A percentile compares a stretch with the other conserved stretches of the same genome.
Conservation (phyloP, 768 basidiomycete species). For the Boletus sensibilis region DNA sequence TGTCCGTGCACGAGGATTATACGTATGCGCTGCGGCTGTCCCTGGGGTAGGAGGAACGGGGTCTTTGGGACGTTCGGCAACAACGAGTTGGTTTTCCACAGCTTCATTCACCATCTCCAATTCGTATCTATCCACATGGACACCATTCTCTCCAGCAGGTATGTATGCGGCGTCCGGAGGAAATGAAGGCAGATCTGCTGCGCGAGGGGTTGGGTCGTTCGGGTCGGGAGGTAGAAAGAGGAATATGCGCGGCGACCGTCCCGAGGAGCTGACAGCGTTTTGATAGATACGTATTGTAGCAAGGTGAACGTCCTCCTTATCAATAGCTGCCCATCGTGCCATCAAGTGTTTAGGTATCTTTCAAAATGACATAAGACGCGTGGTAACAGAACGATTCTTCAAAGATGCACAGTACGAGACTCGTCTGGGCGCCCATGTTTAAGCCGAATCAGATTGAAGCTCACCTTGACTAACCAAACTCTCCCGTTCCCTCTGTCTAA, state of each 20-base stretch:
- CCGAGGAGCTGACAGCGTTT: conserved; percentile 41
- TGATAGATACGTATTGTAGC: conserved; percentile 84
- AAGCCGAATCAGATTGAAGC: conserved; percentile 14
- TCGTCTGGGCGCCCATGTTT: neutral
- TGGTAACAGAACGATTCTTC: conserved; percentile 2
- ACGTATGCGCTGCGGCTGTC: conserved; percentile 39
- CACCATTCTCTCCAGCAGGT: conserved; percentile 27
- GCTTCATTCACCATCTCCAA: conserved; percentile 84
- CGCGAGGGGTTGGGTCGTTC: conserved; percentile 39
- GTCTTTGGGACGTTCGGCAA: conserved; percentile 79
- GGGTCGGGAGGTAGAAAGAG: conserved; percentile 63
- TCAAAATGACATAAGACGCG: conserved; percentile 5
- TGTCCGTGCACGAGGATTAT: conserved; percentile 64
- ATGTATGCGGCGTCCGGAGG: conserved; percentile 31
- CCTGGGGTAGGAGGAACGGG: conserved; percentile 39
- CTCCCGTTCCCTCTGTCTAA: conserved; percentile 69
- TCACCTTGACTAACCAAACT: conserved; percentile 86
- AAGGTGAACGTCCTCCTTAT: conserved; percentile 73
- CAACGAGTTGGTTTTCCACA: conserved; percentile 82
- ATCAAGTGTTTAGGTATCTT: conserved; percentile 87
- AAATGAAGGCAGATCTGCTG: conserved; percentile 27
- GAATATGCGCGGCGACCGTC: conserved; percentile 57
- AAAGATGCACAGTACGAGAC: neutral
- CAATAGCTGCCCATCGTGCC: conserved; percentile 79
- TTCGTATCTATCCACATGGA: conserved; percentile 69